Evolutionary conservation across 768 basidiomycete species (phyloP).

Genomic region (Pleurotus eryngii): DNA sequence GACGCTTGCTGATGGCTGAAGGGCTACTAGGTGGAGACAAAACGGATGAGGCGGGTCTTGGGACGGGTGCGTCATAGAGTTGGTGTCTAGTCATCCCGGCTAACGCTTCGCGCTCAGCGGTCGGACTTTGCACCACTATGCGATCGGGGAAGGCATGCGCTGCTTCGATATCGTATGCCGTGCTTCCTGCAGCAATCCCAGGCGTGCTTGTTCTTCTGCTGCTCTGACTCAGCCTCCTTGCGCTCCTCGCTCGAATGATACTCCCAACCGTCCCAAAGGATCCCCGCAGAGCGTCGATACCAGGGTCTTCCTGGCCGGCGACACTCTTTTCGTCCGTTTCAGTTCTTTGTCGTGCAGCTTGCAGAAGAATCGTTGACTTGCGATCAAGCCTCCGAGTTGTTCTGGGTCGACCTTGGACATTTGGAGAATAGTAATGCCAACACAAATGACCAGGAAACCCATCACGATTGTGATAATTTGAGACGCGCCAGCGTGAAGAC

Average conservation of each 20-base stretch:
- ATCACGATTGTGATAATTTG: constrained; percentile 89
- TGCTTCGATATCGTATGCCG: constrained; percentile 5
- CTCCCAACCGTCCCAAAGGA: constrained; percentile 90
- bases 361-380: constrained; percentile 83
- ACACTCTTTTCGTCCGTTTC: constrained; percentile 71
- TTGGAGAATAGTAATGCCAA: constrained; percentile 93
- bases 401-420: constrained; percentile 93
- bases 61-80: constrained; percentile 86
- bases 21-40: constrained; percentile 26
- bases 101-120: constrained; percentile 25
- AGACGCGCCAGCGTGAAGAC: constrained; percentile 70
- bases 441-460: constrained; percentile 87
- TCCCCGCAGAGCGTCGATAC: constrained; percentile 88
- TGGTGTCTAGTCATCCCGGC: constrained; percentile 72
- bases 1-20: constrained; percentile 34
- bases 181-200: neutral
- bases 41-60: constrained; percentile 39
- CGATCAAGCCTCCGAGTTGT: constrained; percentile 78
- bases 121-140: constrained; percentile 10
- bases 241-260: constrained; percentile 72
- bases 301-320: constrained; percentile 78
- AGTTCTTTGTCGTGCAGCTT: constrained; percentile 74
- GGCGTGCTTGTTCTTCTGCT: constrained; percentile 27
- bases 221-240: constrained; percentile 47
- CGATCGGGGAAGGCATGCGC: neutral